Base-by-base conservation (phyloP, 2,329 filamentous ascomycete species). In the Beauveria scarabaeidicola region DNA sequence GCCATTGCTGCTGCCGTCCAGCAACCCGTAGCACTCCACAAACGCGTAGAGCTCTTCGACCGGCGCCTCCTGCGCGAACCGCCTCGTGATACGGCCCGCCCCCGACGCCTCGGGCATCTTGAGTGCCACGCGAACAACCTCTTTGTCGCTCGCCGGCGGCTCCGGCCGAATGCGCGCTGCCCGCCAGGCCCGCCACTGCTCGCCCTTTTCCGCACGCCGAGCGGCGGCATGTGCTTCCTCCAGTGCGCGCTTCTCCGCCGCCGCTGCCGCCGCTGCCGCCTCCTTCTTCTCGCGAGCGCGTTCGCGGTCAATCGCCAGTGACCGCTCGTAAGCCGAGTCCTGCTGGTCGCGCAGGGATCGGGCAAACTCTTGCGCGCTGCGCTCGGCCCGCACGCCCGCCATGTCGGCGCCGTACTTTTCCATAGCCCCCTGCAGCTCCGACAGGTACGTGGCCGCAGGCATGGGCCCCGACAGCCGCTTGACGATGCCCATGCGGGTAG, bases 21-120 rank as follows among this genome's bases (percentile, higher is more conserved):
- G 66, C 6, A 88, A 66, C 56, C 90, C 86, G 70, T 91, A 87
- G 74, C 93, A 97, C 69, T 99, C 94, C 2, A 97, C 91, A 74
- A 96, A 97, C 0, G 93, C 94, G 72, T 97, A 97, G 6, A 99
- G 75, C 68, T 97, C 91, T 70, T 97, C 93, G 41, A 97, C 77
- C 2, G 82, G 79, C 0, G 89, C 84, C n/a, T 84, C 78, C 1
- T 81, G 77, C 0, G 78, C 72, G 70, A 99, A 97, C 53, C 83
- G 83, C 46, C 93, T 82, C 59, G 96, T 83, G 2, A 96, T 82
- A 46, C 92, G 81, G 52, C 90, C 88, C 0, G 84, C 88, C 5
- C 83, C 87, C 0, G 73, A 74, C 32, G 71, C 71, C 64, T 80
- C 77, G 9, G 84, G 83, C 80, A 87, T 81, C 74, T 84, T 86